Conservation (phyloP, 441 rosid species). For the Dalechampia spathulata region DNA sequence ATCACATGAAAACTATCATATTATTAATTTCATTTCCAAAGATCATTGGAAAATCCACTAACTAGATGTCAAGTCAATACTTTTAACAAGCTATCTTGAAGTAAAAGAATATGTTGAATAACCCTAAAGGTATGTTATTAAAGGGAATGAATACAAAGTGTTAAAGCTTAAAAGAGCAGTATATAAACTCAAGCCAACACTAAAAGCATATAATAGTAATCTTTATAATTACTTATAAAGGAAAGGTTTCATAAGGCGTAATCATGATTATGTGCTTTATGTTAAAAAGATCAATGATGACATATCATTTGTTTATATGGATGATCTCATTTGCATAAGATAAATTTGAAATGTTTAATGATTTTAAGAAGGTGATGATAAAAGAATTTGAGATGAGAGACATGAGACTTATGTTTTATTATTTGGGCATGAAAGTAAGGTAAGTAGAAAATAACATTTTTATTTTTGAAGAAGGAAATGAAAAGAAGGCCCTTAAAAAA, state of each 20-base stretch:
- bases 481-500: not conserved
- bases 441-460: not conserved
- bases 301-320: not conserved
- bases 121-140: not conserved
- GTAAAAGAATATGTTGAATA: not conserved
- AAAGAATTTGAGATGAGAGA: slow-evolving; percentile 9
- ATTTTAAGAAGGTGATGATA: not conserved
- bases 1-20: not conserved
- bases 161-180: not conserved
- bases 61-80: too few relatives aligned
- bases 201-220: not conserved
- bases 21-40: not conserved
- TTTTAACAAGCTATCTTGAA: not conserved
- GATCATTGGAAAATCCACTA: not conserved
- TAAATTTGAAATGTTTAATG: not conserved
- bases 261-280: not conserved
- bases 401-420: not conserved
- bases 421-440: not conserved
- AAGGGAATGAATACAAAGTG: not conserved
- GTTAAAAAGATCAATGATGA: not conserved
- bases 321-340: slow-evolving; percentile 4
- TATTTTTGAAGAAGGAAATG: not conserved
- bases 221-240: not conserved
- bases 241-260: not conserved
- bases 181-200: not conserved